Conservation (phyloP, 495 filamentous ascomycete genomes). For the Neurospora intermedia region DNA sequence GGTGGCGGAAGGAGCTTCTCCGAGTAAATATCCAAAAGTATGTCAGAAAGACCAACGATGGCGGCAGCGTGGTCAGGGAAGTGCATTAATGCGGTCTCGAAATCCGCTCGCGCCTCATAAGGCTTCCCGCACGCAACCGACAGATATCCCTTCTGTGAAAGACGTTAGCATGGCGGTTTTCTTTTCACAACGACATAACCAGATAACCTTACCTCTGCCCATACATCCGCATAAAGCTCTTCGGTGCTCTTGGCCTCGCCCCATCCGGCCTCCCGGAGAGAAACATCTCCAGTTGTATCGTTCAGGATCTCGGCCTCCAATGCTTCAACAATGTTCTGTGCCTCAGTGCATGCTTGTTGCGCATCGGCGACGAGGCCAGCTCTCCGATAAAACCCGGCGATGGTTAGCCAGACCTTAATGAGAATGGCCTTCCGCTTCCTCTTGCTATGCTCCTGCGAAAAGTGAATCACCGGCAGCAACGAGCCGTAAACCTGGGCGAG, state of each 20-base stretch:
- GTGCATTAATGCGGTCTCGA: slow-evolving; percentile 68
- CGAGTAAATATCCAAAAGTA: slow-evolving; percentile 78
- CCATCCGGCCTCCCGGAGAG: slow-evolving; percentile 55
- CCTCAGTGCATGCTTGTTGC: slow-evolving; percentile 68
- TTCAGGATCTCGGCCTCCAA: slow-evolving; percentile 45
- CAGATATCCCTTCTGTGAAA: slow-evolving; percentile 55
- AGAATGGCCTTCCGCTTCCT: slow-evolving; percentile 52
- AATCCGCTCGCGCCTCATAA: slow-evolving; percentile 58
- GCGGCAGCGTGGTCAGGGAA: slow-evolving; percentile 67
- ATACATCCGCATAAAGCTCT: slow-evolving; percentile 71
- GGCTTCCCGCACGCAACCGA: slow-evolving; percentile 48
- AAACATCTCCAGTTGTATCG: slow-evolving; percentile 35
- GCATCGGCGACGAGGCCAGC: slow-evolving; percentile 70
- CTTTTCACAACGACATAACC: background rate
- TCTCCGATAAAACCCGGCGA: slow-evolving; percentile 75
- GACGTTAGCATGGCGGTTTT: slow-evolving; percentile 19
- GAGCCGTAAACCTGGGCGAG: slow-evolving; percentile 2
- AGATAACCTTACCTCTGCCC: slow-evolving; percentile 48
- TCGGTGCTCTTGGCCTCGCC: slow-evolving; percentile 64
- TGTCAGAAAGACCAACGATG: slow-evolving; percentile 69
- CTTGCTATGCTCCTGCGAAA: slow-evolving; percentile 38
- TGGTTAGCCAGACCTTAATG: slow-evolving; percentile 79
- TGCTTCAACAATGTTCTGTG: slow-evolving; percentile 51
- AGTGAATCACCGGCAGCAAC: slow-evolving; percentile 37
- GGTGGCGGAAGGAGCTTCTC: slow-evolving; percentile 44